Conservation (phyloP, 345 rosid species). For the Bretschneidera sinensis region DNA sequence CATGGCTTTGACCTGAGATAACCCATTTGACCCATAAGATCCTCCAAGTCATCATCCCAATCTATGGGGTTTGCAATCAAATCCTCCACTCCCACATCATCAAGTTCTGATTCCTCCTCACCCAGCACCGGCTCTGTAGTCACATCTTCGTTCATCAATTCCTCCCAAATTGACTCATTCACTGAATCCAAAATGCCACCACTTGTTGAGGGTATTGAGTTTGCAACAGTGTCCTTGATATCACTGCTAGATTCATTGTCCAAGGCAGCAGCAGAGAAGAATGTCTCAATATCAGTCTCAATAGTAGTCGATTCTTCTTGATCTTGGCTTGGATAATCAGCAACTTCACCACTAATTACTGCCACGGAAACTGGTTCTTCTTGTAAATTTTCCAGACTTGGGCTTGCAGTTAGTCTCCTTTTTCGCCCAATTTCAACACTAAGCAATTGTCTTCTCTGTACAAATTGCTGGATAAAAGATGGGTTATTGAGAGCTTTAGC, state of each 20-base stretch:
- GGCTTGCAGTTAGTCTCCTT: constrained; percentile 47
- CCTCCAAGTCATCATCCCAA: constrained; percentile 57
- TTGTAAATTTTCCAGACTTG: constrained; percentile 42
- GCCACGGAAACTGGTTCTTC: constrained; percentile 19
- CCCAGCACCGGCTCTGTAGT: constrained; percentile 25
- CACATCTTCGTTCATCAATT: constrained; percentile 37
- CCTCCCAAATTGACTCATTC: constrained; percentile 42
- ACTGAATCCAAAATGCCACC: constrained; percentile 24
- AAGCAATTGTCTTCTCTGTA: constrained; percentile 30
- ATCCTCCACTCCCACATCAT: constrained; percentile 53
- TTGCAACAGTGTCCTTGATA: constrained; percentile 10
- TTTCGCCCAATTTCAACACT: constrained; percentile 48
- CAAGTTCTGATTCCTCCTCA: constrained; percentile 30
- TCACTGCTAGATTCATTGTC: constrained; percentile 46
- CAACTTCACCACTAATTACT: constrained; percentile 12
- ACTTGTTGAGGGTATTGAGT: constrained; percentile 13
- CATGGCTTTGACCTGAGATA: constrained; percentile 50
- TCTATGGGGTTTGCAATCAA: constrained; percentile 34
- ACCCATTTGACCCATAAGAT: constrained; percentile 66
- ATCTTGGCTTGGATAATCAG: constrained; percentile 15
- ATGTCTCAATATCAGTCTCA: constrained; percentile 42
- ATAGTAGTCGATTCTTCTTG: constrained; percentile 19
- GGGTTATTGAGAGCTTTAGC: constrained; percentile 65
- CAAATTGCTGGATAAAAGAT: constrained; percentile 40
- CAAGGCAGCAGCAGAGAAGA: constrained; percentile 39